Base-by-base conservation (phyloP, 2,329 filamentous ascomycete species). In the Ceratocystis ficicola region DNA sequence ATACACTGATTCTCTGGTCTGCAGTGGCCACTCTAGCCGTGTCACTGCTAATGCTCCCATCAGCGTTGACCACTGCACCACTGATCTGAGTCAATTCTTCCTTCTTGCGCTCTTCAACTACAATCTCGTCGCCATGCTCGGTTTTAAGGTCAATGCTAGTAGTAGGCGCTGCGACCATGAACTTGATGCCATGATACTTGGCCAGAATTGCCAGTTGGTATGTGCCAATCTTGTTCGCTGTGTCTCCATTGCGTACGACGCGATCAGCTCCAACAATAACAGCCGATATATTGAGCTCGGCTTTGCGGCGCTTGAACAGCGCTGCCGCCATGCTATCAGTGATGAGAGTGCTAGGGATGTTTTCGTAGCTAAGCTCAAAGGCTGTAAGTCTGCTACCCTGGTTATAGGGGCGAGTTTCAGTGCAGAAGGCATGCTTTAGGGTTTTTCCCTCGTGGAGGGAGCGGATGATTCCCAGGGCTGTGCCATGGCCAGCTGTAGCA, bases 201-300 rank as follows among this genome's bases (percentile, higher is more conserved):
- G 94, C 94, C 36, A 96, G 81, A n/a, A 97, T 91, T 2, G 94
- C 91, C 3, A 99, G 82, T 65, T 87, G 83, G 74, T 99, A 97
- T 0, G 94, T 99, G 63, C 94, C 94, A 68, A 99, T 95, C 79
- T 99, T 99, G 79, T 99, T 99, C 66, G 94, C 94, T 0, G 94
- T 97, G 76, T 99, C 94, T 36, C 94, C 94, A 72, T 99, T 99
- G 63, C 91, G 89, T 41, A 93, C 94, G 15, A 99, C 94, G 66
- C 94, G 85, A 74, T 99, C 94, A 2, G 94, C 94, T 32, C 94
- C 94, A 0, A 99, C 94, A 36, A 99, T 87, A 63, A 99, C 89
- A 5, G 91, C 93, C 5, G 85, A 83, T 68, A 99, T 89, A 71
- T 86, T 85, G 72, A 85, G 81, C 46, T 80, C 76, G 25, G 80